A percentile compares a stretch with the other conserved stretches of the same genome.
phyloP scores from a whole-genome alignment of 805 yeast genomes.

The Wickerhamomyces chambardii region DNA sequence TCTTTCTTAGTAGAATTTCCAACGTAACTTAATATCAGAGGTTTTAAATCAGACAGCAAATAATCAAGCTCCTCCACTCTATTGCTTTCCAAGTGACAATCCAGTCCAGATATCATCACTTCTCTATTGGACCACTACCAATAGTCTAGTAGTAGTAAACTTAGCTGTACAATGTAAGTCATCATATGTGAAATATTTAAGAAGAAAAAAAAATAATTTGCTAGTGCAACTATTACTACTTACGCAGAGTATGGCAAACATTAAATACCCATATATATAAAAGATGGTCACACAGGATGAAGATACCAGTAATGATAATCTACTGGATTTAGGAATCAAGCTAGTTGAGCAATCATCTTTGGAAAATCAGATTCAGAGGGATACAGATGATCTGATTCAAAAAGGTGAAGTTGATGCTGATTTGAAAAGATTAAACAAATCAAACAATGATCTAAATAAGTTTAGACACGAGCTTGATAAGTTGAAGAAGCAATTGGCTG shows the following conservation, averaged over 20 bases:
- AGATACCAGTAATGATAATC: slow-evolving; percentile 9
- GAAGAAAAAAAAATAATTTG: too few relatives aligned
- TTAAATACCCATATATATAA: too few relatives aligned
- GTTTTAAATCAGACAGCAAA: slow-evolving; percentile 41
- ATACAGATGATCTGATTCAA: slow-evolving; percentile 56
- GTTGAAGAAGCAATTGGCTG: slow-evolving; percentile 38
- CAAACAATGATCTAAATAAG: slow-evolving; percentile 38
- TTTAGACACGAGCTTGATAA: slow-evolving; percentile 31
- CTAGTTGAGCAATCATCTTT: slow-evolving; percentile 73
- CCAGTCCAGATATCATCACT: too few relatives aligned
- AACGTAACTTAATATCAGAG: slow-evolving; percentile 44
- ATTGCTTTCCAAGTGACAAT: slow-evolving; percentile 29
- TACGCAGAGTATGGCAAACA: too few relatives aligned
- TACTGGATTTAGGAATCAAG: slow-evolving; percentile 38
- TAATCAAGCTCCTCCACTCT: slow-evolving; percentile 49
- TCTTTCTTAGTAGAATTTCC: slow-evolving; percentile 34
- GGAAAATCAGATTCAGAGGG: slow-evolving; percentile 62
- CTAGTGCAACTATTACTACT: too few relatives aligned
- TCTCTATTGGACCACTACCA: too few relatives aligned
- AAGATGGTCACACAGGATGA: too few relatives aligned
- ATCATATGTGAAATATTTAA: too few relatives aligned
- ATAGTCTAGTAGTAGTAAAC: too few relatives aligned
- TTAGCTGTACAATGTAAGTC: too few relatives aligned
- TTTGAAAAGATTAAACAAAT: slow-evolving; percentile 61
- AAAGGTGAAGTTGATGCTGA: slow-evolving; percentile 68